Conservation (phyloP, 805 yeast genomes). For the Blastobotrys muscicola region DNA sequence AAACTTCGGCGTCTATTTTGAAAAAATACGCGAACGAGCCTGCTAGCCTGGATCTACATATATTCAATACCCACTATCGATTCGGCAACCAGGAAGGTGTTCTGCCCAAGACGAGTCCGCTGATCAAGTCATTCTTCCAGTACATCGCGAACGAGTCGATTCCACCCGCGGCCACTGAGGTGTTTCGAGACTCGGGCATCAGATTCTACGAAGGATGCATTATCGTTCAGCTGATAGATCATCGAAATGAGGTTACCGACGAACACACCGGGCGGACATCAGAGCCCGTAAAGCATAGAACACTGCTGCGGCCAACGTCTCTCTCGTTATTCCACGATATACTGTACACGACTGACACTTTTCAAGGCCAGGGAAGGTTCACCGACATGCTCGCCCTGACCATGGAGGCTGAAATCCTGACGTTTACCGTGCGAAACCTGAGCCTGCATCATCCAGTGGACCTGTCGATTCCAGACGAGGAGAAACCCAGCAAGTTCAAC, state of each 20-base stretch:
- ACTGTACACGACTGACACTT: constrained; percentile 70
- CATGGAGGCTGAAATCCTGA: constrained; percentile 81
- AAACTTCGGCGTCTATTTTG: constrained; percentile 62
- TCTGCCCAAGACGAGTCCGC: constrained; percentile 69
- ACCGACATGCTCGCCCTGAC: constrained; percentile 70
- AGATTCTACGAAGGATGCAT: constrained; percentile 84
- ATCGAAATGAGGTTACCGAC: constrained; percentile 36
- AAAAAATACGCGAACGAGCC: constrained; percentile 68
- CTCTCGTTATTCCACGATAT: constrained; percentile 77
- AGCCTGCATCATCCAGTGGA: constrained; percentile 68
- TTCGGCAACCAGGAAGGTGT: constrained; percentile 87
- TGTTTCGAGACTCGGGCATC: constrained; percentile 76
- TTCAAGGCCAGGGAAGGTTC: constrained; percentile 42
- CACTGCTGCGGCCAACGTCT: constrained; percentile 73
- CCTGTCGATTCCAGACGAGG: constrained; percentile 46
- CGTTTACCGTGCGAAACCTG: constrained; percentile 67
- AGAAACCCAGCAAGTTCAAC: not conserved
- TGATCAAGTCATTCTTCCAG: constrained; percentile 64
- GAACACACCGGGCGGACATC: not conserved
- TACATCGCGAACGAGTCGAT: constrained; percentile 74
- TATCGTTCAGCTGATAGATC: constrained; percentile 80
- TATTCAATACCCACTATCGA: constrained; percentile 82
- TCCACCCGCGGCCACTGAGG: constrained; percentile 84
- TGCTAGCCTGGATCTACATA: constrained; percentile 80
- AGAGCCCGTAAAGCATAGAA: constrained; percentile 60